Base-by-base conservation (phyloP, 805 yeast species). In the Starmerella cellae region DNA sequence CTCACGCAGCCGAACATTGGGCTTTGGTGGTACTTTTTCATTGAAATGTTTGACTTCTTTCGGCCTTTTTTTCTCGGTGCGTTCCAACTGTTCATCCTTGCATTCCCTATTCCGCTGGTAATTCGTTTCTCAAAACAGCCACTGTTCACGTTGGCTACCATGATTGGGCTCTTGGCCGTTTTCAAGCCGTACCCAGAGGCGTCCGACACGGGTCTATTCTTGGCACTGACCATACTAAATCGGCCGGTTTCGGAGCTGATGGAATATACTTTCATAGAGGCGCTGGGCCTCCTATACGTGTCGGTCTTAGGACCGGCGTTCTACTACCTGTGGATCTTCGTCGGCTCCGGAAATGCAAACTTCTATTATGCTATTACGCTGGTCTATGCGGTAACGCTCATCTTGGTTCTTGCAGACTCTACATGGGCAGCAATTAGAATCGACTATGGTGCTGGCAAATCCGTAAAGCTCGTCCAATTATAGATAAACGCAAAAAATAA, bases 21-120 rank as follows among this genome's bases (percentile, higher is more conserved):
- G 0, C 66, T 91, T 18, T 91, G 99, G 99, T 91, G 99, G 99
- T 91, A 91, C 64, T 77, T 87, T 54, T 91, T 91, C 66, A 81
- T 88, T 33, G 98, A 91, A 61, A 82, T 91, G 75, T 91, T 91
- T 62, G 91, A 80, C 42, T 81, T 77, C 57, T 91, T 88, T 68
- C 71, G 79, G 23, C 76, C 82, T 18, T 85, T 91, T 55, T 91
- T 82, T 66, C 64, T 78, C 31, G 77, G 84, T 10, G 78, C 85
- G 18, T 91, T 87, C 74, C 87, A 85, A 55, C 55, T 87, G 36
- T 84, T 77, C 61, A 61, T 76, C 14, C 65, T 75, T 17, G 63
- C 78, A 2, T 81, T 82, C 58, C 67, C 78, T 3, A 46, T 81
- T 2, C 97, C 97, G 14, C 53, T 88, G 17, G 71, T 94, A 0